Conservation (phyloP, 2,329 filamentous ascomycete genomes). For the Leptoxyphium fumago region DNA sequence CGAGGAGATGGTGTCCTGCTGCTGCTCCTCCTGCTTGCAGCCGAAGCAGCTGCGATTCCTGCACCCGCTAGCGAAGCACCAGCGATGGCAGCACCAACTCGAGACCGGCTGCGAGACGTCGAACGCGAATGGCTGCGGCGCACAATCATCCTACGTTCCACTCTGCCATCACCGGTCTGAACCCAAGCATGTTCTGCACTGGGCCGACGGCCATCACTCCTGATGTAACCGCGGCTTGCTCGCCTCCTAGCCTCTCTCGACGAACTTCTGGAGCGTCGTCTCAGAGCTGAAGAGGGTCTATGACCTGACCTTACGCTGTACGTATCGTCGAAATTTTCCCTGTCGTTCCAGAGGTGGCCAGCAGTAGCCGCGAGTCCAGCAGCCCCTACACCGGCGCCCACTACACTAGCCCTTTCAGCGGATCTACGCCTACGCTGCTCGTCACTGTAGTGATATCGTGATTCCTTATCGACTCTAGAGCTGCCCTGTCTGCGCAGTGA, state of each 20-base stretch:
- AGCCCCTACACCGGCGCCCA: conserved; percentile 40
- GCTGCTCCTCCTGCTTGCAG: not conserved
- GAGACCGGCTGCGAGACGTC: conserved; percentile 19
- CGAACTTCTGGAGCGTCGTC: conserved; percentile 18
- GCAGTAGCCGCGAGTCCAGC: conserved; percentile 38
- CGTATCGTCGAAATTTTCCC: conserved; percentile 44
- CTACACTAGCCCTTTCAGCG: conserved; percentile 31
- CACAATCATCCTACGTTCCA: conserved; percentile 12
- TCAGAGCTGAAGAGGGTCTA: conserved; percentile 20
- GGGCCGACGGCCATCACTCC: conserved; percentile 3
- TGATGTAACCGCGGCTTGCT: conserved; percentile 14
- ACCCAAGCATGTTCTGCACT: conserved; percentile 12
- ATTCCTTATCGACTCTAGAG: conserved; percentile 43
- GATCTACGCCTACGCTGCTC: conserved; percentile 31
- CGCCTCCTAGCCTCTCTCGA: conserved; percentile 16
- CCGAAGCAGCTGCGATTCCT: conserved; percentile 7
- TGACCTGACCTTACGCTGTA: conserved; percentile 44
- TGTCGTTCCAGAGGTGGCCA: conserved; percentile 36
- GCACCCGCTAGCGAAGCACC: conserved; percentile 14
- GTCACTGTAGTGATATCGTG: conserved; percentile 41
- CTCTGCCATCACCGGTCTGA: conserved; percentile 16
- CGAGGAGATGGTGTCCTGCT: not conserved
- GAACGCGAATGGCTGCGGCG: conserved; percentile 10
- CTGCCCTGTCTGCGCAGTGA: conserved; percentile 13
- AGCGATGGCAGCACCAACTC: conserved; percentile 8